Base-by-base conservation (phyloP, 176 grass and related monocot genomes). In the Oryza rufipogon region DNA sequence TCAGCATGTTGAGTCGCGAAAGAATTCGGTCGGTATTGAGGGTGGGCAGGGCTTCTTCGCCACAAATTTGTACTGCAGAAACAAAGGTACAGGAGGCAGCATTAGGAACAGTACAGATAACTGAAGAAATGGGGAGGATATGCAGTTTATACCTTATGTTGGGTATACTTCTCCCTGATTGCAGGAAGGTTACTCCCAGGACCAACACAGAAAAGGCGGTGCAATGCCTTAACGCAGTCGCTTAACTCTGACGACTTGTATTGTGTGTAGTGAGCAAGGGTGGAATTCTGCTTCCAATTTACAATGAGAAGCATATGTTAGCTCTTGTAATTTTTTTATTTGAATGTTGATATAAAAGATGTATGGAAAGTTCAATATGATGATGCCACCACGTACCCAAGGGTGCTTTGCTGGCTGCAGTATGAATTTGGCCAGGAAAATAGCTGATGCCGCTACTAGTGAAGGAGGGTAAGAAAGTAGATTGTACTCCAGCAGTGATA, bases 161-260 rank as follows among this genome's bases (percentile, higher is more conserved):
- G 96, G 76, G 89, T 95, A 81, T 98, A 98, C 73, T 98, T 98
- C 64, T 98, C 93, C 89, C 96, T 95, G 74, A 98, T 92, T 39
- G 96, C 93, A 74, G 93, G 96, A 44, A 98, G 91, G 80, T 92
- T 98, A 52, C 90, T 95, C 70, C 93, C 93, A 19, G 93, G 80
- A 73, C 93, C 86, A 73, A 88, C 88, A 5, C 83, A 87, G 61
- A 92, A 79, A 79, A 98, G 88, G 14, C 86, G 82, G 66, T 94
- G 91, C 44, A 98, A 68, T 25, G 63, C 83, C 86, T 89, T 87
- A 19, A 95, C 96, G 32, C 96, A 95, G 13, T 89, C 83, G 3
- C 70, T 79, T 39, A 98, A 60, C 77, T 95, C 87, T 6, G 93
- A 95, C 1, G 93, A 83, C 71, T 91, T 98, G 66, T 98, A 98